These are phyloP conservation scores for Cryphonectria nitschkei DNA, from an alignment of 2,329 filamentous ascomycete species.

Conservation along the genomic window DNA sequence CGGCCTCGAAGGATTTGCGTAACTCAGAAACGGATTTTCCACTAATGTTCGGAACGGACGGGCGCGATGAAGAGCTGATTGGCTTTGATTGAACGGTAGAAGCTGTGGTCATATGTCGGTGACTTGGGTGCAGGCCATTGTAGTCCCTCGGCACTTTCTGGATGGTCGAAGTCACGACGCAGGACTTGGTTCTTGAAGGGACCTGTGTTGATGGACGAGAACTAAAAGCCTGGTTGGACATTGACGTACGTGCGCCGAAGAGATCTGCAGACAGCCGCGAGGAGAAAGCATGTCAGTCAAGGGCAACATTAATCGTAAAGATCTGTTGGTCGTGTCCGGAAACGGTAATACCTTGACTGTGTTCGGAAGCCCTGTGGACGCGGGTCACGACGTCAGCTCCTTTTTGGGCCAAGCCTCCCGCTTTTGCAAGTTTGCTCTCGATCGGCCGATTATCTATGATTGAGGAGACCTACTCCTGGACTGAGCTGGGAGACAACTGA, in stretches of 20 bases:
- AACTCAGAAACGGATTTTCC: conserved; percentile 10
- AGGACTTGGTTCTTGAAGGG: conserved; percentile 7
- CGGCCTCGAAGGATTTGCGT: conserved; percentile 2
- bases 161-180: conserved; percentile 18
- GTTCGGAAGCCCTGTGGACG: neutral
- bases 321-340: neutral
- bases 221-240: neutral
- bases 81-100: conserved; percentile 12
- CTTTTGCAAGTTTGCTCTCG: neutral
- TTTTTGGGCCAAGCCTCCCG: neutral
- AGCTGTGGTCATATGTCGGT: neutral
- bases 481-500: neutral
- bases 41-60: neutral
- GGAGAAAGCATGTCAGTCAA: neutral
- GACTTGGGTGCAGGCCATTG: neutral
- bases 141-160: conserved; percentile 13
- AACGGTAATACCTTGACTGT: conserved; percentile 1
- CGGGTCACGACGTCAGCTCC: neutral
- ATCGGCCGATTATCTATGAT: neutral
- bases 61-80: neutral
- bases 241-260: neutral
- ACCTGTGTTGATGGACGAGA: neutral
- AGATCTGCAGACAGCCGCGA: neutral
- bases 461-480: conserved; percentile 15
- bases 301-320: neutral